Conservation (phyloP, 176 grass and related monocot species). For the Eremochloa ophiuroides region DNA sequence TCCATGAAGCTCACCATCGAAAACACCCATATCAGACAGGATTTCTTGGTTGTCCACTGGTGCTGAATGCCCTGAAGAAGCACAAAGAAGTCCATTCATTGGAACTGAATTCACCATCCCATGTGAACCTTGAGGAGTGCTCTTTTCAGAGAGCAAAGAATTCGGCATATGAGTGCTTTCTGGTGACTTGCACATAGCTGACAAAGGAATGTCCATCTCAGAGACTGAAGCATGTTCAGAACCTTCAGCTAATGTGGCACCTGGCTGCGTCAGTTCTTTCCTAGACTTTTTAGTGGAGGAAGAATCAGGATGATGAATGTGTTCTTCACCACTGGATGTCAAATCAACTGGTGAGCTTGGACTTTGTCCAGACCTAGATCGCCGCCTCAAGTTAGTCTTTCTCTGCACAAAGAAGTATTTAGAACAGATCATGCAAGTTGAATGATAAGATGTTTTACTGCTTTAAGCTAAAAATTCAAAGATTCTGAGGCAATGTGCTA, state of each 20-base stretch:
- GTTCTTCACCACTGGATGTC: constrained; percentile 34
- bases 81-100: constrained; percentile 9
- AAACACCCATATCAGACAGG: constrained; percentile 7
- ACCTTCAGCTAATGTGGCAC: background rate
- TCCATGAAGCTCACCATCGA: constrained; percentile 22
- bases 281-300: constrained; percentile 26
- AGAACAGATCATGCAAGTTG: constrained; percentile 11
- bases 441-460: background rate
- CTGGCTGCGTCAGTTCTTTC: constrained; percentile 5
- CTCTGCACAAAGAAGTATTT: constrained; percentile 26
- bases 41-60: constrained; percentile 15
- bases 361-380: constrained; percentile 28
- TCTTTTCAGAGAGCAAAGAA: background rate
- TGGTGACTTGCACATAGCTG: constrained; percentile 11
- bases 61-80: constrained; percentile 7
- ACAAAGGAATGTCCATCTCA: constrained; percentile 28
- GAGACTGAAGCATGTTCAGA: constrained; percentile 5
- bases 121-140: constrained; percentile 19
- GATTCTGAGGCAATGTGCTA: background rate
- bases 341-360: constrained; percentile 20
- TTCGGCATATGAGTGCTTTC: constrained; percentile 21
- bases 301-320: background rate
- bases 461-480: background rate
- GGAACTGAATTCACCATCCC: background rate
- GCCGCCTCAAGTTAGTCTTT: constrained; percentile 16